Evolutionary conservation across 2,329 filamentous ascomycete genomes (phyloP).

Genomic region (Talaromyces sp.): DNA sequence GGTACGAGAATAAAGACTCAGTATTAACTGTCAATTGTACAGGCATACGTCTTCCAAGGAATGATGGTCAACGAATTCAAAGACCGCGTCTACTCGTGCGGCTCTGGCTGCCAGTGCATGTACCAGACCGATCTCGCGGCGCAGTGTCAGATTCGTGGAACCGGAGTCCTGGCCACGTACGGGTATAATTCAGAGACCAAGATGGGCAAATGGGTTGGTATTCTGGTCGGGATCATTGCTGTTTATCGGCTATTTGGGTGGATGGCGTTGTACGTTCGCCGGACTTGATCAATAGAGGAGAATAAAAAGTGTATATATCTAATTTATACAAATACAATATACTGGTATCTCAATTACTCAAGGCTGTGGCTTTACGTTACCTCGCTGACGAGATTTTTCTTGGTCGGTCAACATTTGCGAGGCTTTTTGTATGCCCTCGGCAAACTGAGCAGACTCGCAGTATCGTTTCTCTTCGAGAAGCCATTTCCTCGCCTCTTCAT

Average conservation of each 20-base stretch:
- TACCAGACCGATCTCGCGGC: conserved; percentile 58
- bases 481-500: conserved; percentile 58
- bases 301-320: not conserved
- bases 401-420: conserved; percentile 10
- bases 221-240: conserved; percentile 68
- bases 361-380: not conserved
- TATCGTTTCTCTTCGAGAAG: conserved; percentile 65
- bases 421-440: conserved; percentile 26
- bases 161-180: conserved; percentile 64
- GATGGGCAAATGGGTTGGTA: conserved; percentile 67
- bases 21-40: not conserved
- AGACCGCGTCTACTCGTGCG: conserved; percentile 59
- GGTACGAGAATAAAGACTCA: not conserved
- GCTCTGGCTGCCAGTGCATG: conserved; percentile 60
- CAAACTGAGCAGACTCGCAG: conserved; percentile 39
- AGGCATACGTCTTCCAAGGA: conserved; percentile 75
- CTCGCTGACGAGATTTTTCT: not conserved
- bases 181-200: conserved; percentile 58
- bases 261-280: conserved; percentile 4
- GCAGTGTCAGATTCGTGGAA: conserved; percentile 66
- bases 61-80: conserved; percentile 92
- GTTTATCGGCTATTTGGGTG: conserved; percentile 66
- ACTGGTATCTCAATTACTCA: not conserved
- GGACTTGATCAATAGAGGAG: not conserved
- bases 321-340: not conserved